Conservation (phyloP, 768 basidiomycete species). For the Psilocybe cubensis region DNA sequence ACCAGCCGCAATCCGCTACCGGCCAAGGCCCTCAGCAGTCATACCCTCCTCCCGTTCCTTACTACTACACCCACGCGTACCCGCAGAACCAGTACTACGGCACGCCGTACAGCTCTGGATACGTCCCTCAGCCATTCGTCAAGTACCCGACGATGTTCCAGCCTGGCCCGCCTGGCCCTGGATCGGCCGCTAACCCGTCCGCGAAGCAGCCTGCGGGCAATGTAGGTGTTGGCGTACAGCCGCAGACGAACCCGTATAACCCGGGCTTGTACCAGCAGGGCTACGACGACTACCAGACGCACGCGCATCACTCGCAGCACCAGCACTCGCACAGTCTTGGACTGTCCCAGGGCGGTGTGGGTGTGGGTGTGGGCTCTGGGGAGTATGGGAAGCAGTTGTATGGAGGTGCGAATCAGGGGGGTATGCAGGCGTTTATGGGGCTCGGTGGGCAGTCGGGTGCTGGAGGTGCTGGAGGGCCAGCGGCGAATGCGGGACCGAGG, state of each 20-base stretch:
- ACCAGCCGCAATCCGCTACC: constrained; percentile 62
- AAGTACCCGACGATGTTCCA: constrained; percentile 83
- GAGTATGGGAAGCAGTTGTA: constrained; percentile 52
- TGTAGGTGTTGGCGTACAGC: constrained; percentile 49
- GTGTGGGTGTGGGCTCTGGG: constrained; percentile 35
- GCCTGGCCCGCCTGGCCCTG: constrained; percentile 69
- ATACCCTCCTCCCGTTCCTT: constrained; percentile 63
- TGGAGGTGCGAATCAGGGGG: constrained; percentile 52
- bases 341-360: constrained; percentile 42
- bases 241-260: constrained; percentile 60
- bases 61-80: constrained; percentile 69
- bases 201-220: constrained; percentile 66
- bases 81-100: constrained; percentile 81
- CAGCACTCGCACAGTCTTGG: constrained; percentile 55
- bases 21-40: constrained; percentile 72
- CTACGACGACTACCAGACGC: constrained; percentile 54
- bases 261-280: constrained; percentile 68
- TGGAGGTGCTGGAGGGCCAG: constrained; percentile 39
- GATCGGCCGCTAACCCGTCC: constrained; percentile 64
- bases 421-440: constrained; percentile 75
- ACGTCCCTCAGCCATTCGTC: constrained; percentile 72
- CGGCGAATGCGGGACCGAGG: constrained; percentile 49
- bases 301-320: constrained; percentile 52
- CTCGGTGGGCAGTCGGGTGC: constrained; percentile 52
- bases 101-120: constrained; percentile 62